Evolutionary conservation across 805 yeast species (phyloP).

Genomic region (Clavispora santaluciae): DNA sequence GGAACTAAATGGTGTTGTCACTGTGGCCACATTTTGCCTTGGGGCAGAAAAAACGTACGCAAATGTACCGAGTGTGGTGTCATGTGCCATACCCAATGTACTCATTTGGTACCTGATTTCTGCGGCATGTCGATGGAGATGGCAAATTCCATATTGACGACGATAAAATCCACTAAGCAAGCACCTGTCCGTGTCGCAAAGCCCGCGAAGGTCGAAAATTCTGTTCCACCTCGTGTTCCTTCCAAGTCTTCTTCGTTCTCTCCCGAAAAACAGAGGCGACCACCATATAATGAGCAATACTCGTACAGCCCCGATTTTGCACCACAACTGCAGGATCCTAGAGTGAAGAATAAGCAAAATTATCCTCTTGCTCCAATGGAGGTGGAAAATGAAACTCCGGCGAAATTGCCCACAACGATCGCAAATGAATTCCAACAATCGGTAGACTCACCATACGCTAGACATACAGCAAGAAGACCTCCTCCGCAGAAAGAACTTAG

Average conservation of each 20-base stretch:
- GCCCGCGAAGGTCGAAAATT: not conserved
- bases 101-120: conserved; percentile 93
- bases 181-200: not conserved
- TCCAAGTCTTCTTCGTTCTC: not conserved
- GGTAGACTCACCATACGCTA: conserved; percentile 21
- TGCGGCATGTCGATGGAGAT: conserved; percentile 98
- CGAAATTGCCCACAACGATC: conserved; percentile 28
- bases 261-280: not conserved
- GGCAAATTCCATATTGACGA: conserved; percentile 82
- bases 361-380: not conserved
- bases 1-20: conserved; percentile 99
- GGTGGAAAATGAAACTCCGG: conserved; percentile 10
- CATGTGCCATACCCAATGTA: conserved; percentile 90
- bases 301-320: conserved; percentile 3
- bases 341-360: not conserved
- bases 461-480: conserved; percentile 10
- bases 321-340: conserved; percentile 3
- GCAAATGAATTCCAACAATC: conserved; percentile 24
- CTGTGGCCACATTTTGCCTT: conserved; percentile 93
- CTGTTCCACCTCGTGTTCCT: not conserved
- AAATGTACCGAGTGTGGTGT: conserved; percentile 93
- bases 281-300: conserved; percentile 4
- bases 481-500: conserved; percentile 7
- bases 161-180: conserved; percentile 65
- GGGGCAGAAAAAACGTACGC: conserved; percentile 89